phyloP scores from a whole-genome alignment of 2,329 filamentous ascomycete species.

The Ophiostoma tasmaniense region DNA sequence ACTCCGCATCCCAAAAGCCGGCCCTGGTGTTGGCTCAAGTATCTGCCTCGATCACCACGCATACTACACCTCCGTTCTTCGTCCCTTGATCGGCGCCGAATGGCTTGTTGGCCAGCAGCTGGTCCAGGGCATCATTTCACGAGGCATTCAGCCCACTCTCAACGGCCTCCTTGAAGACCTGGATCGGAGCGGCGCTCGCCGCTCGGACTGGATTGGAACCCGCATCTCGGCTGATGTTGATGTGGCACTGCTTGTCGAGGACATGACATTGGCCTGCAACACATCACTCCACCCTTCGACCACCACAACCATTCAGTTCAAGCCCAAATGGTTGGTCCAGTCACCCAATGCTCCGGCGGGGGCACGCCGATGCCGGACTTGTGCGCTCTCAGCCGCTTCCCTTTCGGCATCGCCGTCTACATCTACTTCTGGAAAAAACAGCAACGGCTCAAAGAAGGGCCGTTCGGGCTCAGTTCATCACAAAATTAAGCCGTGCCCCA shows the following conservation, averaged over 20 bases:
- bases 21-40: slow-evolving; percentile 37
- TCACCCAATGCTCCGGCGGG: slow-evolving; percentile 59
- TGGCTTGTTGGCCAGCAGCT: slow-evolving; percentile 49
- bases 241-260: slow-evolving; percentile 62
- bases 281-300: not conserved
- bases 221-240: slow-evolving; percentile 47
- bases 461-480: slow-evolving; percentile 4
- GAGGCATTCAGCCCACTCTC: slow-evolving; percentile 36
- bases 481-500: slow-evolving; percentile 21
- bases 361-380: slow-evolving; percentile 64
- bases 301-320: slow-evolving; percentile 56
- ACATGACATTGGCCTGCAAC: slow-evolving; percentile 50
- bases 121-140: slow-evolving; percentile 35
- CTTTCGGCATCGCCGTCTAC: not conserved
- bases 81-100: slow-evolving; percentile 45
- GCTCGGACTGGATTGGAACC: slow-evolving; percentile 40
- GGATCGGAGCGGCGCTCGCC: slow-evolving; percentile 24
- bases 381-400: slow-evolving; percentile 43
- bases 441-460: not conserved
- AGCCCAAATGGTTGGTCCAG: slow-evolving; percentile 76
- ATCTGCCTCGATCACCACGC: slow-evolving; percentile 32
- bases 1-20: slow-evolving; percentile 34
- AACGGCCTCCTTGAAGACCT: slow-evolving; percentile 46
- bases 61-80: slow-evolving; percentile 44
- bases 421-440: not conserved